Percentiles rank a stretch among this genome's conserved stretches.
Evolutionary conservation across 192 early-diverging fungal genomes (phyloP).

Genomic region (Backusella tarrabulga): DNA sequence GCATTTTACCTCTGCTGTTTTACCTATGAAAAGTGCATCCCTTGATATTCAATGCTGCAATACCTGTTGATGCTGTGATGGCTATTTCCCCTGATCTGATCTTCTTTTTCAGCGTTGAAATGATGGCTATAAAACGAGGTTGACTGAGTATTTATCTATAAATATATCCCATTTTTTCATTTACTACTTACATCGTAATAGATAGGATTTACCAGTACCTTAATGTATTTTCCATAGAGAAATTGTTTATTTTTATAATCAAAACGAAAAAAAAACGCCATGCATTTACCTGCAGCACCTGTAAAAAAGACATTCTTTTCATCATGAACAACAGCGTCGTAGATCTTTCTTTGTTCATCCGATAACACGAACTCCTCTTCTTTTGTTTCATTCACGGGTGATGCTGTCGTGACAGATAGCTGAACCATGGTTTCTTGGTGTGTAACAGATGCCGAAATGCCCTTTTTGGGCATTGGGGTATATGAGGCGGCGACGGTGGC

Average conservation of each 20-base stretch:
- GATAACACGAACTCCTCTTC: constrained; percentile 22
- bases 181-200: constrained; percentile 31
- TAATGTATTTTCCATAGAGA: neutral
- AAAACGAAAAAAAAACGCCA: neutral
- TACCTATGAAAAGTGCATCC: constrained; percentile 65
- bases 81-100: constrained; percentile 40
- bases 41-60: constrained; percentile 72
- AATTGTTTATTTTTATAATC: neutral
- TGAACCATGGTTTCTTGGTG: neutral
- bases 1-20: too few relatives aligned
- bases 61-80: constrained; percentile 72
- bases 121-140: constrained; percentile 29
- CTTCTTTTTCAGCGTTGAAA: constrained; percentile 19
- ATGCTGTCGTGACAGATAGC: neutral
- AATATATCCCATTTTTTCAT: neutral
- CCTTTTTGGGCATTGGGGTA: neutral
- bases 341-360: constrained; percentile 55
- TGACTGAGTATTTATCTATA: neutral
- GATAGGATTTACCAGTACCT: constrained; percentile 53
- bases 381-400: neutral
- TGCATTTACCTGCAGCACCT: constrained; percentile 55
- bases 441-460: neutral
- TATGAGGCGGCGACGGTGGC: neutral
- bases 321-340: constrained; percentile 54
- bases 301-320: constrained; percentile 67